A percentile compares a stretch with the other conserved stretches of the same genome.
Evolutionary conservation across 1,139 yeast species (phyloP).

Genomic region (Diutina scorzettiae): DNA sequence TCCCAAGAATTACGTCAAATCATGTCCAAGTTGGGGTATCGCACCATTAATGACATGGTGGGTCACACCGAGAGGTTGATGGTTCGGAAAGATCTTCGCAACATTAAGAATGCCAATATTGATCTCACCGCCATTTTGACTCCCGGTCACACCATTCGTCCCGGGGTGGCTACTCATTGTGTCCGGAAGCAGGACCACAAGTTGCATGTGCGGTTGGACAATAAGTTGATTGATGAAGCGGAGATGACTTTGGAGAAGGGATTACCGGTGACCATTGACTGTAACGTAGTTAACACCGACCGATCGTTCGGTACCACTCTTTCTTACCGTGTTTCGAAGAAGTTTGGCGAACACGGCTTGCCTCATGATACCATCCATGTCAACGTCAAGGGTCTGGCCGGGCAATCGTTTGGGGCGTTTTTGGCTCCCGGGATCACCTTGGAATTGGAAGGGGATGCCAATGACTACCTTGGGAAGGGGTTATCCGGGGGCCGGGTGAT

Average conservation of each 20-base stretch:
- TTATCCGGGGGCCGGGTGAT: conserved; percentile 89
- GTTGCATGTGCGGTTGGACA: conserved; percentile 84
- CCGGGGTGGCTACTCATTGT: conserved; percentile 94
- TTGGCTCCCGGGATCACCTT: conserved; percentile 92
- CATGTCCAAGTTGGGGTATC: conserved; percentile 92
- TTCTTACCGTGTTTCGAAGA: conserved; percentile 87
- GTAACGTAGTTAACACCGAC: conserved; percentile 89
- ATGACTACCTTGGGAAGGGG: conserved; percentile 97
- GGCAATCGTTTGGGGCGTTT: conserved; percentile 98
- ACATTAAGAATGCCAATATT: conserved; percentile 82
- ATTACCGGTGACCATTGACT: conserved; percentile 85
- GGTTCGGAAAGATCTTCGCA: conserved; percentile 77
- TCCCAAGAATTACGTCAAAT: conserved; percentile 84
- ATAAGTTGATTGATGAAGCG: conserved; percentile 91
- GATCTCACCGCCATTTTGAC: conserved; percentile 89
- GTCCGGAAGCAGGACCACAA: conserved; percentile 92
- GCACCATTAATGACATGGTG: conserved; percentile 95
- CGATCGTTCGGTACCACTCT: conserved; percentile 92
- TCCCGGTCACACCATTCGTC: conserved; percentile 93
- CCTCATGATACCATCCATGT: conserved; percentile 96
- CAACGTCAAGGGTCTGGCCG: conserved; percentile 85
- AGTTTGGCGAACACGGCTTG: conserved; percentile 84
- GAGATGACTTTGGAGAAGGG: conserved; percentile 91
- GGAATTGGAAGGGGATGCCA: conserved; percentile 94
- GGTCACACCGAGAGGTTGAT: conserved; percentile 87